Evolutionary conservation across 116 monocot species (phyloP), one percentile per base, ranked within the genome.

Genomic region (Zostera marina): DNA sequence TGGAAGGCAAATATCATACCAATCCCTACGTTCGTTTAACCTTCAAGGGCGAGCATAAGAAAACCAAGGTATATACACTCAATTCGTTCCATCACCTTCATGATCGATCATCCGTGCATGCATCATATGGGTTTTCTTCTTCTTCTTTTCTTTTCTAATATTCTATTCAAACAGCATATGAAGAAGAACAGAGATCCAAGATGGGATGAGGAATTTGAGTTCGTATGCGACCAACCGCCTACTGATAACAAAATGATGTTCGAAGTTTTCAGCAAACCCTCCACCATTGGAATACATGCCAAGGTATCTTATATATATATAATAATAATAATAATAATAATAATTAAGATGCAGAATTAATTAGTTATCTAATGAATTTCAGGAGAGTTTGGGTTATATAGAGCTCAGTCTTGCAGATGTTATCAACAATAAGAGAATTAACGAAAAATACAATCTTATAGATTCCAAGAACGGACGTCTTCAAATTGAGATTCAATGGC

Each of bases 1-100:
- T 96, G 24, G 89, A 96, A 53, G 89, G 96, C 15, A 96, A 85
- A 54, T 88, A 96, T 56, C 96, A 96, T 46, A 88, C 96, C 13
- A 96, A 96, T 64, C 96, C 89, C 15, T 96, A 74, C 56, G 89
- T 79, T 17, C 62, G 81, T 38, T 20, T 96, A 62, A 58, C 76
- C 67, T 96, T 96, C 67, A 77, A 60, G 68, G 96, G 85, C 14
- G 89, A 96, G 53, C 76, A 96, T 58, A 88, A 59, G 60, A 96
- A 85, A 65, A 96, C 96, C 24, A 82, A 80, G 88, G 94, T 88
- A 72, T 15, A 2, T 60, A 56, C 3, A 9, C n/a, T n/a, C n/a
- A n/a, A n/a, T n/a, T n/a, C n/a, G n/a, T n/a, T n/a, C n/a, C n/a
- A n/a, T n/a, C n/a, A n/a, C n/a, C n/a, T n/a, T n/a, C n/a, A n/a